phyloP scores from a whole-genome alignment of 2,329 filamentous ascomycete genomes.

The Hymenoscyphus infarciens region DNA sequence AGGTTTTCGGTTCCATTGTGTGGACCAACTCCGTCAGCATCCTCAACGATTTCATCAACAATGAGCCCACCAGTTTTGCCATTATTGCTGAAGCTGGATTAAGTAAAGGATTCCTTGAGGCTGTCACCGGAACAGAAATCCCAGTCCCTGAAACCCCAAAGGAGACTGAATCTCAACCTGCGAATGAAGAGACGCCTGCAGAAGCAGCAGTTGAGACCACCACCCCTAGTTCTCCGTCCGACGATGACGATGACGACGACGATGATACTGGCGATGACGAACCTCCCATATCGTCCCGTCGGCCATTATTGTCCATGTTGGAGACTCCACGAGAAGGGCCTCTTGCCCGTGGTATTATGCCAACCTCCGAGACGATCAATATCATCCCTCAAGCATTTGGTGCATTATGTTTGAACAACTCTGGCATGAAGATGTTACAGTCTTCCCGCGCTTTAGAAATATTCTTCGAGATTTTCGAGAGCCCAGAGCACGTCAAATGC shows the following conservation, averaged over 20 bases:
- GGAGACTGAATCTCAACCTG: slow-evolving; percentile 15
- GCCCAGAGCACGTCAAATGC: slow-evolving; percentile 78
- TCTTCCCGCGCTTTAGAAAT: slow-evolving; percentile 76
- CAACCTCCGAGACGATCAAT: slow-evolving; percentile 84
- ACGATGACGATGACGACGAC: slow-evolving; percentile 36
- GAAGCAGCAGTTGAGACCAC: slow-evolving; percentile 33
- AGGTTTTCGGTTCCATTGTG: slow-evolving; percentile 82
- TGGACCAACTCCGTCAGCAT: slow-evolving; percentile 95
- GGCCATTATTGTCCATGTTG: slow-evolving; percentile 50
- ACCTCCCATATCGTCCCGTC: slow-evolving; percentile 47
- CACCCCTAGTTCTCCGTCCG: slow-evolving; percentile 22
- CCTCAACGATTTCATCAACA: slow-evolving; percentile 94
- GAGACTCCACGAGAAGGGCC: slow-evolving; percentile 42
- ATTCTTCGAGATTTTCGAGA: slow-evolving; percentile 97
- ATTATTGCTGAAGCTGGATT: slow-evolving; percentile 93
- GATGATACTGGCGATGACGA: slow-evolving; percentile 41
- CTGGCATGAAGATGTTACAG: slow-evolving; percentile 83
- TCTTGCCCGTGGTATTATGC: slow-evolving; percentile 70
- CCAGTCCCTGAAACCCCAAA: slow-evolving; percentile 34
- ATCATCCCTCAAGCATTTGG: slow-evolving; percentile 86
- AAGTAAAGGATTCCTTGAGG: slow-evolving; percentile 79
- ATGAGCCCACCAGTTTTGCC: slow-evolving; percentile 95
- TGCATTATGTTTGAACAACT: slow-evolving; percentile 86
- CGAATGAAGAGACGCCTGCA: slow-evolving; percentile 25
- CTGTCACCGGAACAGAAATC: slow-evolving; percentile 59